Base-by-base conservation (phyloP, 108 stramenopile species). In the Epithemia pelagica region DNA sequence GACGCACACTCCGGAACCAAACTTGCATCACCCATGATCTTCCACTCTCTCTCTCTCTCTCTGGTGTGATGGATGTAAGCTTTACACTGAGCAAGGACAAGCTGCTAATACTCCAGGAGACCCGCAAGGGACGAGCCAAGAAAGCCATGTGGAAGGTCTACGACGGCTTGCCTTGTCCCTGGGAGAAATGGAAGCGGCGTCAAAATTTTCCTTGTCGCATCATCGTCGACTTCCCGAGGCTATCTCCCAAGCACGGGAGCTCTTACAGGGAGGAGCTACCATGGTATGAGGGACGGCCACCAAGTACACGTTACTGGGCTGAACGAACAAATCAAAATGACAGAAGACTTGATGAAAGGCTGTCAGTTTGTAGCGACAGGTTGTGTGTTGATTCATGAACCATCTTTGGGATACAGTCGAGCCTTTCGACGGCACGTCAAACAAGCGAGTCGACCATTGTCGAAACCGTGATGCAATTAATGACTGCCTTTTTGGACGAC, bases 251-350 rank as follows among this genome's bases (percentile, higher is more conserved):
- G 83, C 84, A 21, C 89, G 85, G 71, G 64, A 77, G 5, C 31
- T 83, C 24, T 64, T 93, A 15, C 24, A 66, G 31, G 66, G 81
- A 32, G 91, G 82, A 26, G 79, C 87, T 1, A 24, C 68, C 28
- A 37, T 86, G 54, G 73, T 93, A 15, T 71, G 84, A 26, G 79
- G 77, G 28, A 87, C 85, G 28, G 75, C 84, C n/a, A 93, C 91
- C 28, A 93, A 90, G 61, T 93, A 87, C 68, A 81, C 91, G 8
- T 69, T 93, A 19, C 73, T 93, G 22, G 79, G 81, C 62, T 59
- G 3, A 62, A 37, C 23, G 84, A 88, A 26, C 77, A 79, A 21
- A 70, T 61, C 20, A 75, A 74, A 32, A 53, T 77, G 15, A 76
- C 82, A n/a, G 28, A 58, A 28, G 88, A 90, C 63, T 56, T 93